These are phyloP conservation scores for Aspergillus hortae DNA, from an alignment of 2,329 filamentous ascomycete species.

Conservation along the genomic window DNA sequence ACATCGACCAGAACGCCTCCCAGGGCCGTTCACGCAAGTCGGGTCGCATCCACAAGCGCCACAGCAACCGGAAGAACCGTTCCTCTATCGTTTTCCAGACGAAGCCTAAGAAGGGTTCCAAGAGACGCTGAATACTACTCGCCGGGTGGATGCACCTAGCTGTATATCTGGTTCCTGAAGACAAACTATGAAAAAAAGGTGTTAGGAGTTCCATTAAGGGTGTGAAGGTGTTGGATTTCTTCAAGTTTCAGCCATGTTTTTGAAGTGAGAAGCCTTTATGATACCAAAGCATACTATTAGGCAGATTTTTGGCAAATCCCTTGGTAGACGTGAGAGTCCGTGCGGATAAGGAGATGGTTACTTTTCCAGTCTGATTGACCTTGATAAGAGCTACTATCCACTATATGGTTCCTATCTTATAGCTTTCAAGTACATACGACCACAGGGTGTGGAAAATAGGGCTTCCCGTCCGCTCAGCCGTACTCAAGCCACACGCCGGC, in stretches of 20 bases:
- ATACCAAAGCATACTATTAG: background rate
- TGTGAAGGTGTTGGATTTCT: background rate
- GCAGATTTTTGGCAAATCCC: no score
- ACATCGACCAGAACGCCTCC: slow-evolving; percentile 31
- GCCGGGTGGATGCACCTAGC: background rate
- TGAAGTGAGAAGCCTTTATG: background rate
- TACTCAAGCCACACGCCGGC: no score
- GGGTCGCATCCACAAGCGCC: slow-evolving; percentile 39
- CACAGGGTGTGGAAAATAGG: no score
- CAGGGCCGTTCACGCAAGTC: slow-evolving; percentile 24
- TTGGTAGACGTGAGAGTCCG: no score
- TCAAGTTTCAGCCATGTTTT: background rate
- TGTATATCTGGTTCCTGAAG: no score
- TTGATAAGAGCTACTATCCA: no score
- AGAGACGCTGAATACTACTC: slow-evolving; percentile 26
- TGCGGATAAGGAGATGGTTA: no score
- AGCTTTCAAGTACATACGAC: no score
- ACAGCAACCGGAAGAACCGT: slow-evolving; percentile 28
- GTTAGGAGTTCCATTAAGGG: background rate
- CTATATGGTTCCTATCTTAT: no score
- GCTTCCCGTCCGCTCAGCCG: no score
- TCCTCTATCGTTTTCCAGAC: slow-evolving; percentile 39
- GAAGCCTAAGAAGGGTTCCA: slow-evolving; percentile 27
- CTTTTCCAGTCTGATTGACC: no score
- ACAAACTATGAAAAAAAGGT: background rate